Conservation (phyloP, 148 eudicot genomes). For the Camellia granthamiana region DNA sequence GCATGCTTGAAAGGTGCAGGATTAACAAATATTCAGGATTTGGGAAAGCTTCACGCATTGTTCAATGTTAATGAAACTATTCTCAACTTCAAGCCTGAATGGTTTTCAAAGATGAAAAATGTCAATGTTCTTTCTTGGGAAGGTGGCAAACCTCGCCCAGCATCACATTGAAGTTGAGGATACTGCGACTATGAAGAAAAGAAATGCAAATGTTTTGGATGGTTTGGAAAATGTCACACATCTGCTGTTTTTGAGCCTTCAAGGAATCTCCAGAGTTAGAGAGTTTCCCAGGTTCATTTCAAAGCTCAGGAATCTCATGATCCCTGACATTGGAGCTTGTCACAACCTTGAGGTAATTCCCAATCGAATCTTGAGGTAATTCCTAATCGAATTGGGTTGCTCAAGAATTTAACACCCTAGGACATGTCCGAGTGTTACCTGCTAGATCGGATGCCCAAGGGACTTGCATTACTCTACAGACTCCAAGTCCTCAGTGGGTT, state of each 20-base stretch:
- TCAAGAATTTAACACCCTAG: slow-evolving; percentile 44
- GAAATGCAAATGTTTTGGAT: slow-evolving; percentile 24
- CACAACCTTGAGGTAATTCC: slow-evolving; percentile 46
- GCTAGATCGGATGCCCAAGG: slow-evolving; percentile 45
- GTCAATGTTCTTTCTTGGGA: slow-evolving; percentile 44
- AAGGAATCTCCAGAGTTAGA: slow-evolving; percentile 45
- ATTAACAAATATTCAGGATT: background rate
- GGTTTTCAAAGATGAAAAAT: slow-evolving; percentile 37
- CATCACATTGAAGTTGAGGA: slow-evolving; percentile 48
- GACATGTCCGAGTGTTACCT: slow-evolving; percentile 56
- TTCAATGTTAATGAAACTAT: slow-evolving; percentile 34
- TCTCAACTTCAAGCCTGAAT: slow-evolving; percentile 29
- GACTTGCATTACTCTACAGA: slow-evolving; percentile 21
- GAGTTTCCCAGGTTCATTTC: slow-evolving; percentile 34
- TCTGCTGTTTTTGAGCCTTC: slow-evolving; percentile 43
- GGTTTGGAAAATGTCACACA: slow-evolving; percentile 22
- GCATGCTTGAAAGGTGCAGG: slow-evolving; percentile 20
- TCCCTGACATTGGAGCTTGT: slow-evolving; percentile 49
- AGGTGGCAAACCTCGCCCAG: slow-evolving; percentile 34
- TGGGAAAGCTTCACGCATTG: slow-evolving; percentile 23
- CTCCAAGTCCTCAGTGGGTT: slow-evolving; percentile 54
- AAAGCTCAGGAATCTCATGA: slow-evolving; percentile 28
- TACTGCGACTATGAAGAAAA: slow-evolving; percentile 2
- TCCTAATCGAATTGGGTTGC: slow-evolving; percentile 36
- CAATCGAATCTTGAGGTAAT: slow-evolving; percentile 32